Base-by-base conservation (phyloP, 768 basidiomycete genomes). In the Podaxis rugospora region DNA sequence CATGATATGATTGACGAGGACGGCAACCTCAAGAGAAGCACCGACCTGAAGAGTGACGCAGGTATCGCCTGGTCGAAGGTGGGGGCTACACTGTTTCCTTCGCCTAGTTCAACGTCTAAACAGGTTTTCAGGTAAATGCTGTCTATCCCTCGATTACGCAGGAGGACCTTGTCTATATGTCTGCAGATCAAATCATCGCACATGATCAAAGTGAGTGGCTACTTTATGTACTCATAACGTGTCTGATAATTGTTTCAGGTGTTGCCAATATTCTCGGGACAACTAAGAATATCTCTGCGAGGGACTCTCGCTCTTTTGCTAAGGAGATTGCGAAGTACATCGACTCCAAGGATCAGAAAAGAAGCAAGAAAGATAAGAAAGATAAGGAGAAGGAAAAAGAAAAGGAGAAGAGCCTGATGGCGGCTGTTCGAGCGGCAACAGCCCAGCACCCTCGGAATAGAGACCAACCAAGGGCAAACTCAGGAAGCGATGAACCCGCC, bases 1-100 rank as follows among this genome's bases (percentile, higher is more conserved):
- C 74, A 79, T 36, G 86, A 88, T 61, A 72, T 87, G n/a, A 69
- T 81, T 11, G 85, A 86, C 59, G 85, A 85, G 64, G 81, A 83
- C 37, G 83, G 84, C 1, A 78, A 77, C 28, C 49, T 84, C 25
- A 83, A 81, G 67, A 74, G 83, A 3, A 78, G 72, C 47, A 80
- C 76, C 0, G 85, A 86, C 64, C 68, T 85, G 11, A 81, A 81
- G 55, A 83, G 79, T 62, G 83, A 87, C 54, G 83, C 83, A 2
- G 85, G 85, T 27, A 73, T 86, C 36, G 85, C 84, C 5, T 87
- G 85, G 84, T 74, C 75, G 40, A 87, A 87, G 74, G 84, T 82
- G 57, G 21, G 16, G 14, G 44, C 14, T 3, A 23, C 51, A 44
- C 16, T n/a, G 2, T 5, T 47, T 44, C 51, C 14, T 36, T 11